Percentiles rank a stretch among this genome's conserved stretches.
These are phyloP conservation scores for Cetraspora pellucida DNA, from an alignment of 192 early-diverging fungal genomes.

Conservation along the genomic window DNA sequence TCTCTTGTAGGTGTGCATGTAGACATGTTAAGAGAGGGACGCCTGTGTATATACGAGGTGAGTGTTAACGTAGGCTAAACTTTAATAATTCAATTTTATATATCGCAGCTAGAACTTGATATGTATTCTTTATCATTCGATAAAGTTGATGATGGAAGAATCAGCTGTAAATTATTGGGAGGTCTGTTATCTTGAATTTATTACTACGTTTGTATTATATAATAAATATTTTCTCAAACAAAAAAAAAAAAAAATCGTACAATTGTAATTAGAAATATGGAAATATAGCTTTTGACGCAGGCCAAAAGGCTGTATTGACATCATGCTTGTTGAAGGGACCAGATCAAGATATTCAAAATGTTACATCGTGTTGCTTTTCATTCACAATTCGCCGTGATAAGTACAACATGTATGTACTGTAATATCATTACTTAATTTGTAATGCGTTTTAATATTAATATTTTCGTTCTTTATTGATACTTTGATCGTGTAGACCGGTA, in stretches of 20 bases:
- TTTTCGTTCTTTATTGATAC: neutral
- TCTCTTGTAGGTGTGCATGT: conserved; percentile 81
- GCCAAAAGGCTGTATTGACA: conserved; percentile 95
- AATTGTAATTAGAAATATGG: conserved; percentile 76
- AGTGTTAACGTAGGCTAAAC: neutral
- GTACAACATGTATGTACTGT: conserved; percentile 80
- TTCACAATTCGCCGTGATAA: conserved; percentile 95
- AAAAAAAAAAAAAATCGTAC: too few relatives aligned
- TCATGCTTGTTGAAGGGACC: conserved; percentile 80
- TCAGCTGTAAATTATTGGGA: conserved; percentile 98
- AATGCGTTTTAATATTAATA: neutral
- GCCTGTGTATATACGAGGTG: conserved; percentile 52
- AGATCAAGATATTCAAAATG: conserved; percentile 51
- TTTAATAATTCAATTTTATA: too few relatives aligned
- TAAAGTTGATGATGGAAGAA: conserved; percentile 85
- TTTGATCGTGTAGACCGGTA: conserved; percentile 19
- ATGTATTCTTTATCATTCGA: neutral
- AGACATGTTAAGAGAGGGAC: conserved; percentile 76
- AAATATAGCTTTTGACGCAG: conserved; percentile 95
- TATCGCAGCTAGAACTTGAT: too few relatives aligned
- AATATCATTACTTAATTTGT: neutral
- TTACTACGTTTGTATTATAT: neutral
- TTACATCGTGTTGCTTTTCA: conserved; percentile 86
- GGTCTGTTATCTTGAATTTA: conserved; percentile 38
- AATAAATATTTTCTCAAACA: neutral